These are phyloP conservation scores for Biancaea sappan DNA, from an alignment of 306 rosid genomes.

Conservation along the genomic window DNA sequence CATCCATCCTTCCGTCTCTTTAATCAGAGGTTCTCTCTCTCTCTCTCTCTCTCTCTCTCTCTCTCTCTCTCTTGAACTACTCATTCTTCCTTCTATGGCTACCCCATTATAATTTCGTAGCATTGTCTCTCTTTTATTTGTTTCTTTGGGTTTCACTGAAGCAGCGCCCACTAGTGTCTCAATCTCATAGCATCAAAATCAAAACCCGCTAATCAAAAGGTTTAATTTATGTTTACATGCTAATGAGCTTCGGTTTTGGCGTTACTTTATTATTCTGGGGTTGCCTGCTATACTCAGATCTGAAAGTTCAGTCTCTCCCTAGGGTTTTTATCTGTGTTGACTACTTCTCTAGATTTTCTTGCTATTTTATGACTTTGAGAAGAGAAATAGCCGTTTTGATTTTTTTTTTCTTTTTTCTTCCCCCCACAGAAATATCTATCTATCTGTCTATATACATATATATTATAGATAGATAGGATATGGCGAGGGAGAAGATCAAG, in stretches of 20 bases:
- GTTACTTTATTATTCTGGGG: not conserved
- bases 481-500: slow-evolving; percentile 42
- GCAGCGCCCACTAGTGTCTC: not conserved
- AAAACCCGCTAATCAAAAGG: slow-evolving; percentile 1
- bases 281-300: slow-evolving; percentile 30
- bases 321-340: slow-evolving; percentile 30
- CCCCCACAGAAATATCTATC: not conserved
- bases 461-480: not conserved
- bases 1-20: slow-evolving; percentile 32
- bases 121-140: not conserved
- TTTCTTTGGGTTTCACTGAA: not conserved
- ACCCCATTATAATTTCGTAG: not conserved
- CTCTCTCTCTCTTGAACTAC: not conserved
- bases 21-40: slow-evolving; percentile 29
- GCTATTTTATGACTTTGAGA: not conserved
- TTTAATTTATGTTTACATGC: not conserved
- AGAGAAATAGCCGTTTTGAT: not conserved
- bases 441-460: too few species aligned
- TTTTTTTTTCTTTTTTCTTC: not conserved
- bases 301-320: slow-evolving; percentile 25
- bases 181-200: not conserved
- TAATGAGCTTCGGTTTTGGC: not conserved
- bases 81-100: too few species aligned
- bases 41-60: not conserved
- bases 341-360: not conserved